Base-by-base conservation (phyloP, 1,284 basidiomycete species). In the Ustilago esculenta region DNA sequence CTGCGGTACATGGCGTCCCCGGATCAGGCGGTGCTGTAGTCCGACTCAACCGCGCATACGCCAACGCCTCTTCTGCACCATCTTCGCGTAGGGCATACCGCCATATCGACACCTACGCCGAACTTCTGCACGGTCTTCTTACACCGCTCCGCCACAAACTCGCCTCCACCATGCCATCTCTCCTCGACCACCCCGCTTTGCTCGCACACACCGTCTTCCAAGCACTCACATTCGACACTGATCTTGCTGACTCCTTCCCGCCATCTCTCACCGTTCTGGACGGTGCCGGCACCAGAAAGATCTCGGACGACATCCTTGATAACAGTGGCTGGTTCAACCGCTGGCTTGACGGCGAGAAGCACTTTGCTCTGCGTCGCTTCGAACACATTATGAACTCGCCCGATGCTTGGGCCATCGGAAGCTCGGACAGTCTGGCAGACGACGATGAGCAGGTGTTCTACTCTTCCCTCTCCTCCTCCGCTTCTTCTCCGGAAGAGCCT, bases 201-300 rank as follows among this genome's bases (percentile, higher is more conserved):
- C 85, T 98, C 4, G 95, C 95, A 0, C 95, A 98, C 79, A 97
- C 93, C 0, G 90, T 98, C 41, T 95, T 95, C 80, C 92, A 97
- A 82, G 87, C 92, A 0, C 84, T 98, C 8, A 83, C 89, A 0
- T 98, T 98, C 71, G 96, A 98, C 82, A 88, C 89, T 25, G 86
- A 89, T 7, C 81, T 98, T 3, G 90, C 86, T 7, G 57, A 67
- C 0, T 40, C 40, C 2, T 50, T 79, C 65, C 6, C 73, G 53
- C 53, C 56, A n/a, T 42, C 72, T 39, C 36, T 54, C 33, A 21
- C 50, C 29, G 79, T 79, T 12, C 65, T 73, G 51, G 36, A 42
- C 8, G 52, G 51, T 59, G 51, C 41, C 1, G 70, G 67, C 10
- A 59, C 56, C 8, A 32, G 66, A 4, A 55, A 57, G 37, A 33